Base-by-base conservation (phyloP, 352 stramenopile species). In the Pythium insidiosum region DNA sequence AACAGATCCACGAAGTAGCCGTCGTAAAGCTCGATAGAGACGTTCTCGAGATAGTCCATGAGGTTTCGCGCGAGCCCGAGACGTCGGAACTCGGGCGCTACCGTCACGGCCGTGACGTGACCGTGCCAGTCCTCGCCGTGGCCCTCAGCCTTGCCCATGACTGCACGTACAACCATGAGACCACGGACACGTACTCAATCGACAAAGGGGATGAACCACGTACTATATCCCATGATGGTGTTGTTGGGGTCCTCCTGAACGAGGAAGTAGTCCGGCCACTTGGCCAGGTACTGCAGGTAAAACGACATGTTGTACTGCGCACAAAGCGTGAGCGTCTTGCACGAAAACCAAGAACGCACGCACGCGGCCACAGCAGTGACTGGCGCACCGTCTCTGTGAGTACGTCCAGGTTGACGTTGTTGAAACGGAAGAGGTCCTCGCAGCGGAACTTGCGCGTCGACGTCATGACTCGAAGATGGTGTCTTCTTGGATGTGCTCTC, bases 1-100 rank as follows among this genome's bases (percentile, higher is more conserved):
- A 98, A 99, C n/a, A 99, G 68, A 60, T 99, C 96, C 39, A 99
- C 96, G 73, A 99, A 99, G 73, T 97, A 98, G 15, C 73, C 92
- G 63, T 98, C 88, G 59, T 81, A 89, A 37, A 87, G 63, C 44
- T 87, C 68, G 19, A 81, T 59, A 7, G 77, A 86, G 13, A 90
- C 74, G 33, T 80, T 73, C 66, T 97, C 91, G 40, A 98, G 82
- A 60, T 94, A 87, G 42, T 95, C 73, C 94, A 98, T 98, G 40
- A 98, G 64, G 22, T 88, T 95, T 50, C 88, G 94, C 24, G 90
- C 94, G 31, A 98, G 63, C 44, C 91, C 73, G 25, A 90, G 67
- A n/a, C 79, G 74, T 20, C 96, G 70, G 63, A 97, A 99, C 58
- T 97, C 77, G 2, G 95, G 95, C 6, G 95, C 88, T 3, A 99